These are phyloP conservation scores for Candolleomyces eurysporus DNA, from an alignment of 768 basidiomycete species.

Conservation along the genomic window DNA sequence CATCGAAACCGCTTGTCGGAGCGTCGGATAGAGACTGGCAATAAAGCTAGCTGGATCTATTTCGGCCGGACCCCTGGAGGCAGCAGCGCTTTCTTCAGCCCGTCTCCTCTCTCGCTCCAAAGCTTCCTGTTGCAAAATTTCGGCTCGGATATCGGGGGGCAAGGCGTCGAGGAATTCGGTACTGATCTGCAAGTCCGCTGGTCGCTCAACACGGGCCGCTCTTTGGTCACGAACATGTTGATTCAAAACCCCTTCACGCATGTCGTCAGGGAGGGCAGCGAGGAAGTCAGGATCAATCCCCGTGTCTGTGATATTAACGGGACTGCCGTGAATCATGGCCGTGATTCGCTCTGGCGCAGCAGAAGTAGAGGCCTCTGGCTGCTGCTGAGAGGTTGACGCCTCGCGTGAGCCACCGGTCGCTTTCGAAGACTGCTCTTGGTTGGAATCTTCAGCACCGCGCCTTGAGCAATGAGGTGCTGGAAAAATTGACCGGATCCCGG, in stretches of 20 bases:
- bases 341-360: slow-evolving; percentile 60
- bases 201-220: slow-evolving; percentile 70
- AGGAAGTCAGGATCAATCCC: slow-evolving; percentile 98
- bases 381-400: slow-evolving; percentile 48
- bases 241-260: slow-evolving; percentile 96
- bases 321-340: slow-evolving; percentile 87
- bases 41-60: slow-evolving; percentile 92
- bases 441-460: slow-evolving; percentile 28
- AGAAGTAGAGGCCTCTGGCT: slow-evolving; percentile 17
- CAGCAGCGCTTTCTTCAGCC: slow-evolving; percentile 37
- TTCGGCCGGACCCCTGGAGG: slow-evolving; percentile 60
- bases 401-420: slow-evolving; percentile 17
- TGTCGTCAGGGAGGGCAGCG: slow-evolving; percentile 96
- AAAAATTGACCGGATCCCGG: slow-evolving; percentile 80
- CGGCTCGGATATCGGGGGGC: slow-evolving; percentile 94
- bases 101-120: slow-evolving; percentile 65
- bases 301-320: slow-evolving; percentile 97
- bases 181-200: slow-evolving; percentile 86
- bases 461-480: slow-evolving; percentile 72
- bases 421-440: slow-evolving; percentile 31
- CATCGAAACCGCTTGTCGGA: slow-evolving; percentile 85
- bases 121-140: slow-evolving; percentile 94
- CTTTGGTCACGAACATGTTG: slow-evolving; percentile 95
- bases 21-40: slow-evolving; percentile 83
- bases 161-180: slow-evolving; percentile 94